Base-by-base conservation (phyloP, 768 basidiomycete genomes). In the Pleurotus eryngii region DNA sequence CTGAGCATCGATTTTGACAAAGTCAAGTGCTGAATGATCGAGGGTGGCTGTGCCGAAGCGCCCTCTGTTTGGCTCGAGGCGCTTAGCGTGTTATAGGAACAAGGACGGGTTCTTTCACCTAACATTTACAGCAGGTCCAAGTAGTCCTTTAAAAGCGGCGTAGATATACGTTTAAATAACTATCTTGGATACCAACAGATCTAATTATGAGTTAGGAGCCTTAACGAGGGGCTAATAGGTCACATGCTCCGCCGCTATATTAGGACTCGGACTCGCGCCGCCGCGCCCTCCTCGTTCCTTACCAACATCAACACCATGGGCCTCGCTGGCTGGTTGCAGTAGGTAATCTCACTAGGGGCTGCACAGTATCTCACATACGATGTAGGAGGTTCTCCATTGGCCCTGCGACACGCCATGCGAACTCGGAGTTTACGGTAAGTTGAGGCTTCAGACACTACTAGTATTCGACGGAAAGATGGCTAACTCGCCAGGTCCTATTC, bases 1-100 rank as follows among this genome's bases (percentile, higher is more conserved):
- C 50, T 40, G 45, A 45, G 47, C 43, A 47, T 40, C 46, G 22
- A n/a, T 56, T 35, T 35, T 59, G 60, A 61, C 60, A 45, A 47
- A 60, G 46, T n/a, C 30, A 35, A 35, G 30, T 35, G 30, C 17
- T 26, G 50, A n/a, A 45, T n/a, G n/a, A 20, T 22, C 20, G 42
- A 45, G 42, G n/a, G 42, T 45, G 42, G 42, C 42, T 45, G 42
- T 17, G 42, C 42, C 30, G 30, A 35, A 35, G 30, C 30, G 30
- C 30, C 30, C 30, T 35, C 30, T 35, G 11, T 54, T 12, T 38
- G 51, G 24, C 22, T 42, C 39, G 39, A n/a, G 11, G 27, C 49
- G 18, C 39, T 20, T 45, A 45, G 9, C 5, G 20, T 17, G 42
- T 14, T 8, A 35, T 35, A 35, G 30, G 30, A 35, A 35, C 30